Base-by-base conservation (phyloP, 2,329 filamentous ascomycete species). In the Paecilomyces variotii region DNA sequence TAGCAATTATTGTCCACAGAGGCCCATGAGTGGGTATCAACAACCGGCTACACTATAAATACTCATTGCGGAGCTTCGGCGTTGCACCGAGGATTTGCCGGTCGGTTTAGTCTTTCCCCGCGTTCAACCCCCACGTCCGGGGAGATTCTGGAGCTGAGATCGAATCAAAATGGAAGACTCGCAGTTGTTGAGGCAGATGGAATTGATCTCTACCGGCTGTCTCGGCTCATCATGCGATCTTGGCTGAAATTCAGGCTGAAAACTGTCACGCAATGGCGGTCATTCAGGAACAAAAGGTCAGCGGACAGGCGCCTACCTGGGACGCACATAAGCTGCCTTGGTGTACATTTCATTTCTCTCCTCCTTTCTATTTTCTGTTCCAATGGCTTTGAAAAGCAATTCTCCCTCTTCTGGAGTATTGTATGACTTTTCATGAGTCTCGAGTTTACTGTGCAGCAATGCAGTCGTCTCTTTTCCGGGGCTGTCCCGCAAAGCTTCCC, bases 401-500 rank as follows among this genome's bases (percentile, higher is more conserved):
- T 9, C 1, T 24, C n/a, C 5, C 6, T n/a, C 19, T 39, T 45
- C 19, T 45, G 19, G 14, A 24, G n/a, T 6, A 19, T n/a, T 19
- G n/a, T 5, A 5, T 45, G n/a, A 2, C 19, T 19, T 45, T n/a
- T 45, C 4, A n/a, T 7, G 14, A 19, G n/a, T 6, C 14, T 45
- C 14, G 35, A n/a, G 19, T 32, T 32, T 32, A 32, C 39, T 45
- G 39, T 24, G 14, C n/a, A 45, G n/a, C 50, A 12, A 72, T 73
- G 70, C 61, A 65, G 60, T 50, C 62, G 2, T 51, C 66, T 50
- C 58, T 68, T 30, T 57, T 64, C 59, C 64, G 67, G 61, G 65
- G 62, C 7, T 65, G 66, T 62, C 63, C 69, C 64, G 62, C 66
- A 65, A 59, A 54, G 54, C 28, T 32, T 63, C 67, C 67, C 61